Conservation (phyloP, 805 yeast genomes). For the Zygoascus flipseniorum region DNA sequence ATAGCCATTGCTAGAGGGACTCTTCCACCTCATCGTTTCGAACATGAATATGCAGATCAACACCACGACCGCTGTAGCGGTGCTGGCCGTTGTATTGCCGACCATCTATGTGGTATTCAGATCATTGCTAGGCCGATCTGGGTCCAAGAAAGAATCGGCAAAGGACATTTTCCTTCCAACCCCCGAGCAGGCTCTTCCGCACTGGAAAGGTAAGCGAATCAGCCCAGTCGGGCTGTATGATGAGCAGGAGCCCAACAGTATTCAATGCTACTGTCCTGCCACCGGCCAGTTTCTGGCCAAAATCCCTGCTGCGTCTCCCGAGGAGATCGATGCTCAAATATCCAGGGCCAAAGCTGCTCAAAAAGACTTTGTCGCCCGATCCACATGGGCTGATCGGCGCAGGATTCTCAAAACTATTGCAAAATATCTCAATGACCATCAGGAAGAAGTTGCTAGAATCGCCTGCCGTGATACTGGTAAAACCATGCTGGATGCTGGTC, state of each 20-base stretch:
- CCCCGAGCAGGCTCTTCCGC: conserved; percentile 75
- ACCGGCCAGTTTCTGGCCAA: conserved; percentile 85
- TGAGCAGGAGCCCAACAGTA: conserved; percentile 53
- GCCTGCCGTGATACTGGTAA: conserved; percentile 97
- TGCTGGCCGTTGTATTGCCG: background rate
- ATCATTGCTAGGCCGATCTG: background rate
- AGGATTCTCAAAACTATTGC: conserved; percentile 62
- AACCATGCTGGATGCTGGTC: conserved; percentile 86
- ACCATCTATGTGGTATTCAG: conserved; percentile 2
- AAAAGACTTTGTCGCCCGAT: conserved; percentile 21
- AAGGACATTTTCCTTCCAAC: conserved; percentile 33
- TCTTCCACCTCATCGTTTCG: too few relatives aligned
- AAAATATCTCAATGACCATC: conserved; percentile 68
- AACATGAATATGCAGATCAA: background rate
- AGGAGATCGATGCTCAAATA: conserved; percentile 64
- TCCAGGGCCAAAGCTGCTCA: conserved; percentile 48
- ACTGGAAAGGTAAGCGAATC: conserved; percentile 85
- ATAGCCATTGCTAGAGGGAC: too few relatives aligned
- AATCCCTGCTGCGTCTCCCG: conserved; percentile 51
- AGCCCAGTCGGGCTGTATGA: conserved; percentile 52
- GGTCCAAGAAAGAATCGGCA: background rate
- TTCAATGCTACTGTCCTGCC: conserved; percentile 91
- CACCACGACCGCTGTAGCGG: background rate
- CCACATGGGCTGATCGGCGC: conserved; percentile 59
- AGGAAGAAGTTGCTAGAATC: conserved; percentile 76